Evolutionary conservation across 805 yeast genomes (phyloP).

Genomic region (Starmerella roubikii): DNA sequence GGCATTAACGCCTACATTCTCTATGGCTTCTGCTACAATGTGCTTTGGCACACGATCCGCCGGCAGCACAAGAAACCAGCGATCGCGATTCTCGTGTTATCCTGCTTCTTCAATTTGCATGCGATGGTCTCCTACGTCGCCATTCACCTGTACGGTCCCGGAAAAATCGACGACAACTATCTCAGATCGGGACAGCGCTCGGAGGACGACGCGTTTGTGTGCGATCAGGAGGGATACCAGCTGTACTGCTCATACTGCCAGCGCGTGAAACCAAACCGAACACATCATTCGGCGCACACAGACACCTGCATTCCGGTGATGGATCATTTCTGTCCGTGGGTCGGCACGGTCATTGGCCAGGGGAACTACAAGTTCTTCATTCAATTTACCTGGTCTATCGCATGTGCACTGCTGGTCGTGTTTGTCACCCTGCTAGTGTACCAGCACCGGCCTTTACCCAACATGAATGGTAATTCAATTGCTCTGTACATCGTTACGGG

Average conservation of each 20-base stretch:
- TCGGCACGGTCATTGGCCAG: constrained; percentile 61
- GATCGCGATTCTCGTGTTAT: constrained; percentile 13
- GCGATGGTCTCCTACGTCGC: constrained; percentile 32
- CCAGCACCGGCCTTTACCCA: constrained; percentile 23
- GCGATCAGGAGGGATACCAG: constrained; percentile 65
- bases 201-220: constrained; percentile 33
- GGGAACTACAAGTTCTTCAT: constrained; percentile 48
- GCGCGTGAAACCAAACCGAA: constrained; percentile 49
- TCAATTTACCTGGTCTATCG: constrained; percentile 31
- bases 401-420: constrained; percentile 30
- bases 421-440: constrained; percentile 29
- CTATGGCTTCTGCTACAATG: constrained; percentile 17
- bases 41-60: constrained; percentile 15
- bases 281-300: constrained; percentile 51
- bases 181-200: constrained; percentile 1
- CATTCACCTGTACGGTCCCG: constrained; percentile 44
- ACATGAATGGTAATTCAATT: constrained; percentile 36
- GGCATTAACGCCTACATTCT: constrained; percentile 15
- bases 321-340: constrained; percentile 76
- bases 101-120: constrained; percentile 10
- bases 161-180: constrained; percentile 28
- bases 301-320: constrained; percentile 53
- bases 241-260: constrained; percentile 59
- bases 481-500: constrained; percentile 35
- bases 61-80: constrained; percentile 9